phyloP scores from a whole-genome alignment of 2,329 filamentous ascomycete genomes.

The Clonostachys byssicola region DNA sequence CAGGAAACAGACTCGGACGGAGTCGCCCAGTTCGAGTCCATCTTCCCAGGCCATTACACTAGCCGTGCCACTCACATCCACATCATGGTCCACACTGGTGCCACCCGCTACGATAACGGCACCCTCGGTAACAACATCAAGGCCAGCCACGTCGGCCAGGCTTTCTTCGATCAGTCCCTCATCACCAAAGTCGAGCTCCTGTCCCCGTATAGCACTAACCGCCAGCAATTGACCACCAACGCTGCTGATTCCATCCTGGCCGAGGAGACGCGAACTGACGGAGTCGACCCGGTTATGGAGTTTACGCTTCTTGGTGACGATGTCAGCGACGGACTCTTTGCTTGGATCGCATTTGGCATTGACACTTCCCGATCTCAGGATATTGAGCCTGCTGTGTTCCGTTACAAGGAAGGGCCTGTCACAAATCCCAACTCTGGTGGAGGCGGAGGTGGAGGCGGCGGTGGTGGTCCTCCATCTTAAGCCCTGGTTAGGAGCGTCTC shows the following conservation, averaged over 20 bases:
- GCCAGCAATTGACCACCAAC: conserved; percentile 42
- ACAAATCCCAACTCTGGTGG: conserved; percentile 11
- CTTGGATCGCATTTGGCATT: conserved; percentile 50
- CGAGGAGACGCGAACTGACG: conserved; percentile 32
- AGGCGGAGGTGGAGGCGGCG: too few species aligned
- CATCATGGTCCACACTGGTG: conserved; percentile 29
- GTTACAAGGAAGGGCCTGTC: conserved; percentile 23
- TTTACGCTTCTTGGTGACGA: conserved; percentile 53
- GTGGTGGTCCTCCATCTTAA: too few species aligned
- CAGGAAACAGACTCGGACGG: conserved; percentile 34
- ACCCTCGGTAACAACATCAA: conserved; percentile 26
- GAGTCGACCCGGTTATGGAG: conserved; percentile 53
- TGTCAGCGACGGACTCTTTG: conserved; percentile 45
- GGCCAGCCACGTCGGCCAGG: conserved; percentile 58
- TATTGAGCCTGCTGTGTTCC: conserved; percentile 21
- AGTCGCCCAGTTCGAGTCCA: conserved; percentile 34
- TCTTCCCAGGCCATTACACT: conserved; percentile 39
- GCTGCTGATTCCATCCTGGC: conserved; percentile 43
- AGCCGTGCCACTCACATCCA: conserved; percentile 44
- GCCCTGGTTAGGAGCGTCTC: too few species aligned
- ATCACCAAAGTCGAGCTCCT: conserved; percentile 44
- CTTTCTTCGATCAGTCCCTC: conserved; percentile 59
- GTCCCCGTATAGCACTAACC: conserved; percentile 42
- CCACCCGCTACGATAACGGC: conserved; percentile 22
- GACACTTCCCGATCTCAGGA: conserved; percentile 19